These are phyloP conservation scores for Canavalia ensiformis DNA, from an alignment of 306 rosid genomes.

Conservation along the genomic window DNA sequence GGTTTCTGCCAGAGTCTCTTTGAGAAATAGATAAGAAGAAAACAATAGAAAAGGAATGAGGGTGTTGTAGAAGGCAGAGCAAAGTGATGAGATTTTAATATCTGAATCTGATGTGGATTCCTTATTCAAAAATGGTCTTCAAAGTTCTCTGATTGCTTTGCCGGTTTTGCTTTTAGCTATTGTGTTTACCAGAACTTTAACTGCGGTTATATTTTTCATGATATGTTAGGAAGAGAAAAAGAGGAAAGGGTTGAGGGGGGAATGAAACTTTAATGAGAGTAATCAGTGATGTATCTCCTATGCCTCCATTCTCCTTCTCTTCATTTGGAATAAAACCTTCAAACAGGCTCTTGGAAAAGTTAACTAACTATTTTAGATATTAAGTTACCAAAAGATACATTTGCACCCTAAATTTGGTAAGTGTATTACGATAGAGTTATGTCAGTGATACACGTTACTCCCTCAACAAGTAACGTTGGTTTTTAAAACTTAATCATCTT, in stretches of 20 bases:
- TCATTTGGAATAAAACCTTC: not conserved
- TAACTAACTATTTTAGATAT: not conserved
- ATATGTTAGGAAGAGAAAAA: not conserved
- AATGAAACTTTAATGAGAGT: not conserved
- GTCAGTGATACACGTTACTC: too few relatives aligned
- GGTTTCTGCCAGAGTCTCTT: not conserved
- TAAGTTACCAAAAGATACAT: too few relatives aligned
- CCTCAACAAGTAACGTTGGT: not conserved
- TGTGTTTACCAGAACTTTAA: not conserved
- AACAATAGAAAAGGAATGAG: not conserved
- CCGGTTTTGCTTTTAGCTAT: not conserved
- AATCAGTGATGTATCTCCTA: not conserved
- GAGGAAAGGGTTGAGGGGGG: not conserved
- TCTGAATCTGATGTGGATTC: constrained; percentile 50
- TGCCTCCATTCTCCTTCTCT: not conserved
- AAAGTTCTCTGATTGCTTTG: constrained; percentile 63
- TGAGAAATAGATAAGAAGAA: not conserved
- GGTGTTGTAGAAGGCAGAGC: constrained; percentile 43
- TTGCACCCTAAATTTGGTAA: not conserved
- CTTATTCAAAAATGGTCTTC: constrained; percentile 44
- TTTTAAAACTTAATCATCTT: not conserved
- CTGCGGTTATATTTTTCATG: not conserved
- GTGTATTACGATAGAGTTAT: not conserved
- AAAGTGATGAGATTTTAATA: constrained; percentile 49
- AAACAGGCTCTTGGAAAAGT: not conserved